Conservation (phyloP, 768 basidiomycete species). For the Suillus americanus region DNA sequence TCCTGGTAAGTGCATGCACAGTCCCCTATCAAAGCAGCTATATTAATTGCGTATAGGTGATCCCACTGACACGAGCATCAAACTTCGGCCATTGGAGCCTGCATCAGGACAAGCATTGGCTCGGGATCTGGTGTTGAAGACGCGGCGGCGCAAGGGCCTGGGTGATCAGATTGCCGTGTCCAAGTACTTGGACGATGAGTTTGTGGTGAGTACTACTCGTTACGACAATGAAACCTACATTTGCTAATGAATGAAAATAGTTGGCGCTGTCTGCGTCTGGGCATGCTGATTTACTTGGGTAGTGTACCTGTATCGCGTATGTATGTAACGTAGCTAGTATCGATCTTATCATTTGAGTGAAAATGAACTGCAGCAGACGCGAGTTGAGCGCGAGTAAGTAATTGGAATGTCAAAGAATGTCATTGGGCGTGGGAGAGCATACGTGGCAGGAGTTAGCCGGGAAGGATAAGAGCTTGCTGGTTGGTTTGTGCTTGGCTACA, state of each 20-base stretch:
- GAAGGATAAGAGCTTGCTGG: conserved; percentile 30
- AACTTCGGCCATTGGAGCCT: conserved; percentile 93
- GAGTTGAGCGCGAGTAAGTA: background rate
- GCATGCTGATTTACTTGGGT: conserved; percentile 89
- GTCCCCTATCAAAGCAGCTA: background rate
- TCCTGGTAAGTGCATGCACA: conserved; percentile 61
- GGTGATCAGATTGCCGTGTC: conserved; percentile 97
- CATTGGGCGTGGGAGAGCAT: conserved; percentile 1
- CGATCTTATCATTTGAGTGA: background rate
- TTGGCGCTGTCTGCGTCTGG: conserved; percentile 93
- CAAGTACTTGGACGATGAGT: conserved; percentile 97
- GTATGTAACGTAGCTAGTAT: conserved; percentile 12
- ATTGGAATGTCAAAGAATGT: conserved; percentile 1
- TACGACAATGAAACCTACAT: background rate
- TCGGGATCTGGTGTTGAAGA: conserved; percentile 93
- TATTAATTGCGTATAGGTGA: conserved; percentile 58
- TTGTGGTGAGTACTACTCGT: conserved; percentile 61
- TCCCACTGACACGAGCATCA: conserved; percentile 96
- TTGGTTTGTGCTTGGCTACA: conserved; percentile 21
- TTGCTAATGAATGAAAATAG: conserved; percentile 37
- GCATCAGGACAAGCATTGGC: conserved; percentile 95
- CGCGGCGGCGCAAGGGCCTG: conserved; percentile 92
- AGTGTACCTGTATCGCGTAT: conserved; percentile 23
- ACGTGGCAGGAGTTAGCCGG: conserved; percentile 24
- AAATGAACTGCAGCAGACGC: conserved; percentile 24